Evolutionary conservation across 148 eudicot species (phyloP), one percentile per base, ranked within the genome.

Genomic region (Diospyros kaki): DNA sequence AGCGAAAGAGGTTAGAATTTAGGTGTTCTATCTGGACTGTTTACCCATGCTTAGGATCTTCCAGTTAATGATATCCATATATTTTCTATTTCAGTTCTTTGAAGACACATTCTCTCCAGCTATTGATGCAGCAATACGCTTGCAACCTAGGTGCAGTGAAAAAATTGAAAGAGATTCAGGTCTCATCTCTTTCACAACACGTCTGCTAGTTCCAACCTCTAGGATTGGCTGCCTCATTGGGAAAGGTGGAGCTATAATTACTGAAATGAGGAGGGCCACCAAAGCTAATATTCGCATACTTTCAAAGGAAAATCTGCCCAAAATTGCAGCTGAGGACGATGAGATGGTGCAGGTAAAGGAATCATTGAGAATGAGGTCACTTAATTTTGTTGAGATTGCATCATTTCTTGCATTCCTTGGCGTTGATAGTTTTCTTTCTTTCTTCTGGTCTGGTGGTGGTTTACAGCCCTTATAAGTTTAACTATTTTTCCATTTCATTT

Each of bases 151-250:
- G 84, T 95, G 98, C 80, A 95, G 99, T 76, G 99, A 95, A 74
- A 95, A 88, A 86, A 79, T 89, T 77, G 99, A 95, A 84, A 89
- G 99, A 84, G 99, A 95, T 77, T 95, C 99, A 15, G 99, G 99
- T 71, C 84, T 91, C 50, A 68, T 88, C 51, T 87, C 99, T 65
- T 93, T 83, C 68, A 89, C 93, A 1, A 90, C 94, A 28, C 87
- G 94, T 53, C 79, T 95, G 60, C 90, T 95, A 50, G 99, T 95
- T 65, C 94, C 93, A 62, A 75, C 89, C 61, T 84, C 99, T 51
- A 88, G 87, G 28, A 86, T 95, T 81, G 99, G 99, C 44, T 91
- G 94, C 80, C 90, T 95, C 54, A 92, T 95, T 76, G 99, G 99
- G 51, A 95, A 91, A 95, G 97, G 94, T 55, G 99, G 99, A 59